These are phyloP conservation scores for Monosporascus sp. DNA, from an alignment of 2,329 filamentous ascomycete genomes.

Conservation along the genomic window DNA sequence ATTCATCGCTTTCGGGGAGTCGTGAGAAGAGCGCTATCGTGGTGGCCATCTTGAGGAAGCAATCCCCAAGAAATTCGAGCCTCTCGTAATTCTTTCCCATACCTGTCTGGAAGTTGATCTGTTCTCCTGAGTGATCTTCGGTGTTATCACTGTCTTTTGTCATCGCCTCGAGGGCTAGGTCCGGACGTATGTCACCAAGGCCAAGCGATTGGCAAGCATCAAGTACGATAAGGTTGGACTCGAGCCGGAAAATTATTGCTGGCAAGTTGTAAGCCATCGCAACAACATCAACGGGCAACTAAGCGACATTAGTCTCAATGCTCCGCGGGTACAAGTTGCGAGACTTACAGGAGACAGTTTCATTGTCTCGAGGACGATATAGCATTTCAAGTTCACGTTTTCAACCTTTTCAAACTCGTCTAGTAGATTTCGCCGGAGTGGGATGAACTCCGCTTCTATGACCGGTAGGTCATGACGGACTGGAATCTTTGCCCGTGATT, in stretches of 20 bases:
- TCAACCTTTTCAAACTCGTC: conserved; percentile 58
- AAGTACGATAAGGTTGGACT: conserved; percentile 72
- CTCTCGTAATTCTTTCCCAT: conserved; percentile 96
- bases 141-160: conserved; percentile 90
- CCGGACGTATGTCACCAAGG: conserved; percentile 56
- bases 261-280: conserved; percentile 72
- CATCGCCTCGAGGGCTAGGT: conserved; percentile 77
- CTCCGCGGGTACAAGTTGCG: background rate
- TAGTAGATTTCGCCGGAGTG: conserved; percentile 77
- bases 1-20: conserved; percentile 75
- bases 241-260: conserved; percentile 76
- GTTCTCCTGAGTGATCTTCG: conserved; percentile 62
- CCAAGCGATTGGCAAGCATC: conserved; percentile 66
- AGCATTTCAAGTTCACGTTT: conserved; percentile 47
- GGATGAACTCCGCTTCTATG: conserved; percentile 65
- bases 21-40: conserved; percentile 79
- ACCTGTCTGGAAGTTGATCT: conserved; percentile 70
- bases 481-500: conserved; percentile 43
- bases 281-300: conserved; percentile 67
- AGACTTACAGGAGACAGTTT: conserved; percentile 66
- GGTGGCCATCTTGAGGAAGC: conserved; percentile 92
- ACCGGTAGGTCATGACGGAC: conserved; percentile 75
- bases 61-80: conserved; percentile 88
- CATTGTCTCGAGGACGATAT: conserved; percentile 71
- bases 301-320: conserved; percentile 11